Evolutionary conservation across 2,329 filamentous ascomycete genomes (phyloP).

Genomic region (Leptosphaerulina australis): DNA sequence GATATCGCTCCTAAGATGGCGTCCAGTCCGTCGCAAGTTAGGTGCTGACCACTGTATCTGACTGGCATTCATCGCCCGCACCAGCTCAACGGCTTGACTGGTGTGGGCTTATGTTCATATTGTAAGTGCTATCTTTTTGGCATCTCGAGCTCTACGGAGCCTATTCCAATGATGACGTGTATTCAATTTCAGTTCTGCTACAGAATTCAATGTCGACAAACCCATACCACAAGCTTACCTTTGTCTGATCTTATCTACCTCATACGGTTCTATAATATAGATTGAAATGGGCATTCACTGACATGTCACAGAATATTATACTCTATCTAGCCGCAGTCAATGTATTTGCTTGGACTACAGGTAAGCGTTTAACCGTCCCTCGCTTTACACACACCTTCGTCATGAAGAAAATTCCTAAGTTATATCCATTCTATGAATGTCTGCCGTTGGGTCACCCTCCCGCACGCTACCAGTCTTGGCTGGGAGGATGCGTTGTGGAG

Average conservation of each 20-base stretch:
- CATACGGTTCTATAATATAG: slow-evolving; percentile 1
- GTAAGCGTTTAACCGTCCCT: slow-evolving; percentile 31
- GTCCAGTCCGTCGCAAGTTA: background rate
- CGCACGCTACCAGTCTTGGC: slow-evolving; percentile 65
- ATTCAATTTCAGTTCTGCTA: slow-evolving; percentile 67
- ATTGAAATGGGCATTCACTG: slow-evolving; percentile 21
- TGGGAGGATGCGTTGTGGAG: slow-evolving; percentile 79
- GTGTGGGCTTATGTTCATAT: background rate
- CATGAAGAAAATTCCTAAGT: slow-evolving; percentile 62
- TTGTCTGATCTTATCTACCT: slow-evolving; percentile 52
- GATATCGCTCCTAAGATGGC: background rate
- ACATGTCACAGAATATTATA: slow-evolving; percentile 20
- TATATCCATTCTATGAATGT: slow-evolving; percentile 69
- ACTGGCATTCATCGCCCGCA: no score
- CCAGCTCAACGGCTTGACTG: background rate
- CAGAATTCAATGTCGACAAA: slow-evolving; percentile 65
- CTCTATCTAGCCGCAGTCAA: background rate
- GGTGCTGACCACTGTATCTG: background rate
- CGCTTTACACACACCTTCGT: slow-evolving; percentile 31
- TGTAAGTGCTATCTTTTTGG: slow-evolving; percentile 22
- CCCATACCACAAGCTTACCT: slow-evolving; percentile 61
- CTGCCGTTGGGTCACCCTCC: slow-evolving; percentile 72
- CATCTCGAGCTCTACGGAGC: slow-evolving; percentile 3
- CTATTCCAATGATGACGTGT: slow-evolving; percentile 45
- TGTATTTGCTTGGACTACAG: background rate